These are phyloP conservation scores for Salvia sclarea DNA, from an alignment of 305 asterid species.

Conservation along the genomic window DNA sequence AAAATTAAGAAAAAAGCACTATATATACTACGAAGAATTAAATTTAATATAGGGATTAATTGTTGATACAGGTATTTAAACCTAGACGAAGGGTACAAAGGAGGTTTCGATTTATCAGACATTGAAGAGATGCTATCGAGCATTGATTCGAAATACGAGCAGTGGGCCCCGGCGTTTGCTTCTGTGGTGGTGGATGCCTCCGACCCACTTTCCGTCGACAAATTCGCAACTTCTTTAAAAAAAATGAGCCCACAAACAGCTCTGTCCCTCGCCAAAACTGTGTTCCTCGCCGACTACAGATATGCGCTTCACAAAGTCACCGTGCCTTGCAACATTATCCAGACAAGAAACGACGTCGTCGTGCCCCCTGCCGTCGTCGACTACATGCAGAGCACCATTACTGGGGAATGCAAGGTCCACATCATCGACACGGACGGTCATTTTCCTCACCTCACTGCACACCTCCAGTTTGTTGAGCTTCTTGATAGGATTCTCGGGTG, in stretches of 20 bases:
- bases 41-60: no score
- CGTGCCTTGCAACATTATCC: constrained; percentile 60
- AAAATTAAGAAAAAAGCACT: no score
- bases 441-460: constrained; percentile 84
- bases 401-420: constrained; percentile 43
- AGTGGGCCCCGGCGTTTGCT: constrained; percentile 62
- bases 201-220: constrained; percentile 53
- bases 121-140: constrained; percentile 56
- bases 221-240: constrained; percentile 43
- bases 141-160: constrained; percentile 56
- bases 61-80: constrained; percentile 43
- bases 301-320: constrained; percentile 51
- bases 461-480: constrained; percentile 49
- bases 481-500: constrained; percentile 40
- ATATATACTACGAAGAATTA: no score
- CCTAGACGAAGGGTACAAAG: constrained; percentile 57
- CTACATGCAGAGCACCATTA: constrained; percentile 58
- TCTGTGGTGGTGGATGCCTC: constrained; percentile 48
- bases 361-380: constrained; percentile 63
- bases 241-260: constrained; percentile 62
- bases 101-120: constrained; percentile 58
- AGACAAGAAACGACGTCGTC: constrained; percentile 50
- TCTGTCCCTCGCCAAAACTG: constrained; percentile 59
- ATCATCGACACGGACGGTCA: constrained; percentile 60
- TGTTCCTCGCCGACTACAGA: constrained; percentile 61